Evolutionary conservation across 495 filamentous ascomycete species (phyloP), one percentile per base, ranked within the genome.

Genomic region (Clohesyomyces aquaticus): DNA sequence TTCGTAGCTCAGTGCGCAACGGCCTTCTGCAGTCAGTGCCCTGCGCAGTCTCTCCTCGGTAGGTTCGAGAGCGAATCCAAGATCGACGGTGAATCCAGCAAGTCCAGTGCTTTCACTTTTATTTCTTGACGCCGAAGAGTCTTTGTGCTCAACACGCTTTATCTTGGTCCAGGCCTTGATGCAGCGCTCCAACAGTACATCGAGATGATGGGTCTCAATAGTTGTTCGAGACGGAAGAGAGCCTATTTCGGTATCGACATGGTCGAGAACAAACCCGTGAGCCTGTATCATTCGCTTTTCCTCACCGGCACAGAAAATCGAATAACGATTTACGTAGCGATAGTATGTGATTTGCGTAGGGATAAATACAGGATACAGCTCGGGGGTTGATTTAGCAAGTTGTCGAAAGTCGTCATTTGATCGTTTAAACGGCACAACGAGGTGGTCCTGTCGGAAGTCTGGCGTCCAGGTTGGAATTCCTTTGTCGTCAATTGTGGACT

Each of bases 281-380:
- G 45, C 45, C 45, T 47, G 45, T 18, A 47, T 47, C 45, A 23
- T 47, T n/a, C 45, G 16, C 45, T 47, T 47, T n/a, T 47, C 45
- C 45, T 47, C 45, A 23, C 45, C 45, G 8, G 45, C 45, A n/a
- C 45, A 47, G 45, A 8, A 47, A 18, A 47, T 23, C 45, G 45
- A 8, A 47, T 18, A 6, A 18, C 21, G 45, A 47, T 47, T 23
- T n/a, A n/a, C 8, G 18, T 18, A 6, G 8, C 21, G 45, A 47
- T 47, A 47, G 21, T 47, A 47, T 23, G 45, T 47, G 16, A 18
- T 47, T 47, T n/a, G 16, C 4, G 45, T 23, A 47, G 45, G 21
- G 45, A 47, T 47, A n/a, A 47, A 47, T 23, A 23, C 4, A n/a
- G 45, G 45, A 47, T 18, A 47, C 45, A 47, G 21, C 21, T 47